Evolutionary conservation across 805 yeast genomes (phyloP), one percentile per base, ranked within the genome.

Genomic region (Sugiyamaella americana): DNA sequence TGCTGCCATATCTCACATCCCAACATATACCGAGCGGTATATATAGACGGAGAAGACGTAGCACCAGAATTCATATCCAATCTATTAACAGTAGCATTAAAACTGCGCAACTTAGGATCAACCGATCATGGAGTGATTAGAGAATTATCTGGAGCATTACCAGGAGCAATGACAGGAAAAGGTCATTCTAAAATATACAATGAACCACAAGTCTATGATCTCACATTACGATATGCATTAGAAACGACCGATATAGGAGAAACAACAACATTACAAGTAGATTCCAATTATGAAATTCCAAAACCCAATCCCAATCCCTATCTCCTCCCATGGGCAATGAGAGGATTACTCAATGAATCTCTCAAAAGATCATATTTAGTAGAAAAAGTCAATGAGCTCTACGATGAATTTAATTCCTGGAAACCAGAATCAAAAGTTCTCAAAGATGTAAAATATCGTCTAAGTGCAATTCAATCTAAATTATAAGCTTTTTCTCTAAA

Each of bases 151-250:
- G 75, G 72, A 37, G 74, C 86, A 0, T 64, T 84, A 51, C 93
- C 94, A 0, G 98, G 98, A 0, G 84, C 96, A 1, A 69, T 93
- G 44, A 91, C 96, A 0, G 96, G 97, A 2, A 89, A 93, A 5
- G 98, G 98, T 0, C 98, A 91, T 62, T 88, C 97, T 0, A 82
- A 76, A 52, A 80, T 93, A 22, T 91, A 91, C 64, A 84, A 85
- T 57, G 95, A 87, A 53, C 78, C 81, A 3, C 76, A 80, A 47
- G 98, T 93, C 1, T 91, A 91, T 61, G 86, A 81, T 53, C 61
- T 86, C 51, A 96, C 93, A 0, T 58, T 89, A 37, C 74, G 80
- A 49, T 82, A 84, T 60, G 76, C 86, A 1, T 64, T 89, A 19
- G 88, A 84, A 56, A 87, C 97, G 0, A 76, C 81, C 17, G 81